Conservation (phyloP, 441 rosid species). For the Bruguiera hainesii region DNA sequence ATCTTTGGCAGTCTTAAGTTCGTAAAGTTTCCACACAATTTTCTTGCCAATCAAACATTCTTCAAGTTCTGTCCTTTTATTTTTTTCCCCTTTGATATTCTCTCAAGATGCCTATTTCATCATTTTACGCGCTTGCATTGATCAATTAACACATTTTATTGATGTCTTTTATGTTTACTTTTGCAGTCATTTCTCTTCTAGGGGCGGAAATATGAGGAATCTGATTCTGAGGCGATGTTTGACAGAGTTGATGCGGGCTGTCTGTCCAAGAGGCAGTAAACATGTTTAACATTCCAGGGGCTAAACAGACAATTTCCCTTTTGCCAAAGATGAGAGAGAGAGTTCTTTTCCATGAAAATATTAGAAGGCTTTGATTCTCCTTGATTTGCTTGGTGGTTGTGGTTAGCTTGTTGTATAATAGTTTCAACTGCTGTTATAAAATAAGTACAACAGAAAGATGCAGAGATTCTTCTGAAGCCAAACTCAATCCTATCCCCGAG, state of each 20-base stretch:
- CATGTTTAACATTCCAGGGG: neutral
- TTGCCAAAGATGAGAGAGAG: neutral
- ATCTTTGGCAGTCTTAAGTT: too few relatives aligned
- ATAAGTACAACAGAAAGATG: too few relatives aligned
- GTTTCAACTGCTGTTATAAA: too few relatives aligned
- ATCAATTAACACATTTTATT: neutral
- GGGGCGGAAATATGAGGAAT: conserved; percentile 25
- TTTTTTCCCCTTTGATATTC: neutral
- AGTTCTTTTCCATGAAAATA: neutral
- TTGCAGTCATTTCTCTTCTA: conserved; percentile 32
- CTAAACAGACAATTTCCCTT: neutral
- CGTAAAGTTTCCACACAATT: too few relatives aligned
- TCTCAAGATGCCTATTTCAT: neutral
- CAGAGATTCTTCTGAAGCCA: too few relatives aligned
- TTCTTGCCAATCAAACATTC: too few relatives aligned
- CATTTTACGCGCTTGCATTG: neutral
- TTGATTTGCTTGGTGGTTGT: too few relatives aligned
- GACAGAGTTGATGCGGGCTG: conserved; percentile 3
- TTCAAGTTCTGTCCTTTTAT: too few relatives aligned
- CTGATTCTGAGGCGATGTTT: conserved; percentile 3
- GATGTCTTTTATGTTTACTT: neutral
- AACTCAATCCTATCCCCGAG: too few relatives aligned
- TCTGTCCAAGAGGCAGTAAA: neutral
- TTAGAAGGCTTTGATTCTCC: neutral
- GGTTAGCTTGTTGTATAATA: too few relatives aligned